phyloP scores from a whole-genome alignment of 345 rosid genomes.

The Angophora floribunda region DNA sequence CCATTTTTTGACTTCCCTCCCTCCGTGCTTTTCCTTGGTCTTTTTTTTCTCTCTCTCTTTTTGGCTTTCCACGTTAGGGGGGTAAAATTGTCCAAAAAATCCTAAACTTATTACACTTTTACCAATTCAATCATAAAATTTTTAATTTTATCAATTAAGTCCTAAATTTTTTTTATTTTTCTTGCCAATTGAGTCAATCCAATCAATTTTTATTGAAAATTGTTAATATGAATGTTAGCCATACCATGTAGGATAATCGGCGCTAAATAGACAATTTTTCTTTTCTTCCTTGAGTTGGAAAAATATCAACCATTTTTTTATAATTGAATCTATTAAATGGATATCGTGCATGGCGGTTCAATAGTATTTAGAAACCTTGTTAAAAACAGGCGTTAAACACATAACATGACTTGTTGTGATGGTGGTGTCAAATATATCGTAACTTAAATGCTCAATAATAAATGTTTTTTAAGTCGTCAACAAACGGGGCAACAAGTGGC shows the following conservation, averaged over 20 bases:
- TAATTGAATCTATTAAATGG: too few relatives aligned
- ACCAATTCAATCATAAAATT: too few relatives aligned
- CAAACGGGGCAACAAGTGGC: background rate
- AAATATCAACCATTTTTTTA: background rate
- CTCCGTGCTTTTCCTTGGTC: background rate
- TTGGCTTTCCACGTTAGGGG: background rate
- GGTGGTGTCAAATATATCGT: background rate
- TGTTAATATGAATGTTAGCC: too few relatives aligned
- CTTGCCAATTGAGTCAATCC: too few relatives aligned
- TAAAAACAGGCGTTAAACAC: background rate
- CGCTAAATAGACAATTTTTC: too few relatives aligned
- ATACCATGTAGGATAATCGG: too few relatives aligned
- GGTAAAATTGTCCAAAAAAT: too few relatives aligned
- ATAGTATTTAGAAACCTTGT: background rate
- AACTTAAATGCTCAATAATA: background rate
- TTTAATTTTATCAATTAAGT: too few relatives aligned
- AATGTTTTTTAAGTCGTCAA: background rate
- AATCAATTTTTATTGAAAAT: too few relatives aligned
- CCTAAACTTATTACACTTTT: too few relatives aligned
- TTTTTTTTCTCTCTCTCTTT: background rate
- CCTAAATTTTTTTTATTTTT: too few relatives aligned
- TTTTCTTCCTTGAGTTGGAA: background rate
- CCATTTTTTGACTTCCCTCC: background rate
- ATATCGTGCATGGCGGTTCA: background rate
- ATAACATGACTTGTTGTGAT: background rate